Conservation (phyloP, 176 grass and related monocot species). For the Saccharum officinarum region DNA sequence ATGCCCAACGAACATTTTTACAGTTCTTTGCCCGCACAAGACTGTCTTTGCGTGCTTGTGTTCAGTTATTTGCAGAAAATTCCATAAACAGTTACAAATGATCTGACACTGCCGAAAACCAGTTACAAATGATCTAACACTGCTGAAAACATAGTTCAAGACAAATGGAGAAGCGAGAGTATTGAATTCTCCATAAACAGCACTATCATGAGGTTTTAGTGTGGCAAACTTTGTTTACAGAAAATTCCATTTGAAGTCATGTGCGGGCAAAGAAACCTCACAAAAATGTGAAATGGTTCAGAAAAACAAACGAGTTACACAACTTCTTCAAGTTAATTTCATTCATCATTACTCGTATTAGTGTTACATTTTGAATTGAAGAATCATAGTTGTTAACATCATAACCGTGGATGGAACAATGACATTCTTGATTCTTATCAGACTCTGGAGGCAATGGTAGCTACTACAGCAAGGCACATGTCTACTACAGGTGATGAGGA, state of each 20-base stretch:
- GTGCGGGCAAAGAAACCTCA: background rate
- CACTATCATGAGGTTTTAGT: background rate
- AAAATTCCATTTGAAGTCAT: background rate
- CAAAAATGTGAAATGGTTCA: background rate
- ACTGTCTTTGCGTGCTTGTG: background rate
- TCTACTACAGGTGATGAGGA: slow-evolving; percentile 17
- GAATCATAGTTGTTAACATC: slow-evolving; percentile 10
- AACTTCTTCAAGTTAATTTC: background rate
- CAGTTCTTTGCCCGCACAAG: no score
- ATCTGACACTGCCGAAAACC: background rate
- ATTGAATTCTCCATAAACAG: background rate
- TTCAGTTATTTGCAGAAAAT: background rate
- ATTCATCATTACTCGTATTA: background rate
- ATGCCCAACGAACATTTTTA: background rate
- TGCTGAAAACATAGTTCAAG: background rate
- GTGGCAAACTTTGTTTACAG: background rate
- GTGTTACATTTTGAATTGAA: slow-evolving; percentile 17
- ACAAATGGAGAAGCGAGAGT: background rate
- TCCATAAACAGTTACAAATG: background rate
- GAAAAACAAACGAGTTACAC: background rate
- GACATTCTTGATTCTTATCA: slow-evolving; percentile 7
- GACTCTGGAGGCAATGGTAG: background rate
- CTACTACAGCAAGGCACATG: slow-evolving; percentile 25
- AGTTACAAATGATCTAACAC: background rate
- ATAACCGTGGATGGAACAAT: slow-evolving; percentile 24